Conservation (phyloP, 2,329 filamentous ascomycete genomes). For the Elsinoe arachidis region DNA sequence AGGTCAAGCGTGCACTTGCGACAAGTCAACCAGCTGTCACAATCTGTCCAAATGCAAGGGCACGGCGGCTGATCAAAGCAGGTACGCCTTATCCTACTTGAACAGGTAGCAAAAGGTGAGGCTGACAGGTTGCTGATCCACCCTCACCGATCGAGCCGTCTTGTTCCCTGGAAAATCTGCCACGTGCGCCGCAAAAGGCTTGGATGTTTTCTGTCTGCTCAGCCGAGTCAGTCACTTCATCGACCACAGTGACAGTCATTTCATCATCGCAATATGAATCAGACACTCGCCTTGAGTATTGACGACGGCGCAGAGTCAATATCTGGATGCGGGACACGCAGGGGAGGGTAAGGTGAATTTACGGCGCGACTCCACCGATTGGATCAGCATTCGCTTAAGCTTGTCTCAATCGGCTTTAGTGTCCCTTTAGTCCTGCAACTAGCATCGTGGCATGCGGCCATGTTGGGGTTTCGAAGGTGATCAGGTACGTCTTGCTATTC, state of each 20-base stretch:
- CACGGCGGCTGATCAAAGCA: background rate
- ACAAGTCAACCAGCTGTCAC: background rate
- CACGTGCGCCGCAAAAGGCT: constrained; percentile 2
- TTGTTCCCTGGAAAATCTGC: background rate
- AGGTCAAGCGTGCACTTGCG: background rate
- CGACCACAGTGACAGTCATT: background rate
- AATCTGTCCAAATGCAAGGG: background rate
- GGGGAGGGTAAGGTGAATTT: constrained; percentile 3
- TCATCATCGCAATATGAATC: constrained; percentile 2
- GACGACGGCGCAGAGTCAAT: constrained; percentile 6
- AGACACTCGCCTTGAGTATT: background rate
- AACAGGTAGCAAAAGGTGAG: background rate
- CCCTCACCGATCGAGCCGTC: background rate
- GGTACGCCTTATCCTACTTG: background rate
- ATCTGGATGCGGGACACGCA: background rate
- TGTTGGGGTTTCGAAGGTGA: background rate
- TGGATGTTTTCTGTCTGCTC: background rate
- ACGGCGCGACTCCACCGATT: background rate
- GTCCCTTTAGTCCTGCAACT: background rate
- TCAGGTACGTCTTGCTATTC: constrained; percentile 4
- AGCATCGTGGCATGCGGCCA: constrained; percentile 9
- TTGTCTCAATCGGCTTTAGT: background rate
- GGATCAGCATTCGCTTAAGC: constrained; percentile 5
- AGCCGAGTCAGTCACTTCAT: background rate
- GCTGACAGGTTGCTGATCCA: constrained; percentile 7